Evolutionary conservation across 176 grass and related monocot species (phyloP), one percentile per base, ranked within the genome.

Genomic region (Juncus effusus): DNA sequence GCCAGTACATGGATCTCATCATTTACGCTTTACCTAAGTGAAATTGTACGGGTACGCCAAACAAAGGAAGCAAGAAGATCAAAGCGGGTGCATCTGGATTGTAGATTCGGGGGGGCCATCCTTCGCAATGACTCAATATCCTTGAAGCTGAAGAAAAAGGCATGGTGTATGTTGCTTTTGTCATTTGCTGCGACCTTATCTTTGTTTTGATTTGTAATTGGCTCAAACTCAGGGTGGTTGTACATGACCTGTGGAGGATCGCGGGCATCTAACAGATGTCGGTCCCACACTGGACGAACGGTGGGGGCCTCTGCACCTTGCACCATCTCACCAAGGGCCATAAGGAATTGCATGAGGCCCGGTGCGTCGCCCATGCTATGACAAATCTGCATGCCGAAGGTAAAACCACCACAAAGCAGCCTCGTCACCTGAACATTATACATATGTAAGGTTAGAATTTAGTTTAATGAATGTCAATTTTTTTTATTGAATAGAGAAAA

Each of bases 321-420:
- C 3, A 84, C 55, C 16, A 75, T 65, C 67, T 85, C 76, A 0
- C 60, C 51, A 0, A 75, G 2, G 9, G 82, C 76, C 3, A 5
- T 64, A 38, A 74, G 2, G 75, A 92, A 84, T 51, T 92, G 89
- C 2, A 35, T 38, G 19, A 54, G 0, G 39, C 89, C 89, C 0
- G 40, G 42, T 13, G 42, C 78, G 13, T 94, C 85, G 37, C 75
- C 83, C 2, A 88, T 80, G 54, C 59, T 56, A 78, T 94, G 89
- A 78, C 62, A 79, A 10, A 77, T 40, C 1, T 70, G 77, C 3
- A 66, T 3, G 39, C 58, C 81, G 3, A 84, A 5, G 57, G 80
- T 39, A 77, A 91, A 84, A 35, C 84, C 84, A 9, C 88, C 81
- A 42, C 84, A 87, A 4, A 59, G 59, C 3, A 87, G 78, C 19